Evolutionary conservation across 345 rosid species (phyloP).

Genomic region (Brassica cretica): DNA sequence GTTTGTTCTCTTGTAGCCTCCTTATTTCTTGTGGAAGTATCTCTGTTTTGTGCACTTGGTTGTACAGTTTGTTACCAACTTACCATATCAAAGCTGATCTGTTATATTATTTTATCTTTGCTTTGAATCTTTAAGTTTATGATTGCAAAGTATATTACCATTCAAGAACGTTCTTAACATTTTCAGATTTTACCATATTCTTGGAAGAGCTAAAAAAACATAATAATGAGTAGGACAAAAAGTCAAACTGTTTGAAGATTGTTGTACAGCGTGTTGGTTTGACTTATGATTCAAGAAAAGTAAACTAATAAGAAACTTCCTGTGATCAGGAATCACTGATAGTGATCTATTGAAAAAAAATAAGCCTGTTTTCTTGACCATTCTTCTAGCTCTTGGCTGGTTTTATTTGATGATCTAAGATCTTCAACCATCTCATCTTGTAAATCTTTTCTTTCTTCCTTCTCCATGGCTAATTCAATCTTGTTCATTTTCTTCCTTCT

Average conservation of each 20-base stretch:
- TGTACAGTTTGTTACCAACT: not conserved
- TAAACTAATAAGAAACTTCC: not conserved
- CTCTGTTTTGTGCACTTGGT: not conserved
- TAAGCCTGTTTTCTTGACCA: conserved; percentile 19
- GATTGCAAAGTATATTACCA: not conserved
- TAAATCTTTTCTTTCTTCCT: not conserved
- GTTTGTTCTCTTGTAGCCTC: not conserved
- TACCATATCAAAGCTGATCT: not conserved
- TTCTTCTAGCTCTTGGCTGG: not conserved
- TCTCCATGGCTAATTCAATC: conserved; percentile 14
- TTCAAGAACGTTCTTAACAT: not conserved
- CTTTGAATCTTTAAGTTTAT: not conserved
- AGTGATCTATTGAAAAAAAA: not conserved
- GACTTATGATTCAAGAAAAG: conserved; percentile 8
- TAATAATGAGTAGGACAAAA: not conserved
- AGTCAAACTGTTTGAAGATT: not conserved
- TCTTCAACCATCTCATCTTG: not conserved
- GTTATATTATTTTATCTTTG: not conserved
- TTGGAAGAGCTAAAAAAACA: not conserved
- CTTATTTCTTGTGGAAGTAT: not conserved
- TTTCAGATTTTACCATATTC: not conserved
- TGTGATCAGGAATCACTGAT: conserved; percentile 8
- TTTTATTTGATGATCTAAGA: not conserved
- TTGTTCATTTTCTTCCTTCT: conserved; percentile 3
- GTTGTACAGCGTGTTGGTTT: not conserved